phyloP scores from a whole-genome alignment of 148 eudicot genomes.

The Hydrangea macrophylla region DNA sequence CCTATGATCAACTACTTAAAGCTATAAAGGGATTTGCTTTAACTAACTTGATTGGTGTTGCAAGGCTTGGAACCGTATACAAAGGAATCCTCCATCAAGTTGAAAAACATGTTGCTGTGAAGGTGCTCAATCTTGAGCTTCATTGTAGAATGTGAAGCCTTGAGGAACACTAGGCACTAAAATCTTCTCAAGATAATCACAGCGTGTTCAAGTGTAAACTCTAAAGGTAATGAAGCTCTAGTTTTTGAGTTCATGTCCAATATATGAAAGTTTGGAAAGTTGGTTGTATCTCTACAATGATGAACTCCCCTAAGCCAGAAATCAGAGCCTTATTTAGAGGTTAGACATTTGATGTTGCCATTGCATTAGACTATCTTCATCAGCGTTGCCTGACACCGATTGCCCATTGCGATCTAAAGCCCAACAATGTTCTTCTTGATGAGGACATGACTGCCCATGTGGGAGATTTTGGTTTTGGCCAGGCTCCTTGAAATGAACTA shows the following conservation, averaged over 20 bases:
- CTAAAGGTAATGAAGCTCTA: not conserved
- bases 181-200: not conserved
- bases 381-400: not conserved
- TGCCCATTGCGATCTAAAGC: not conserved
- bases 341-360: not conserved
- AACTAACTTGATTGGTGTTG: too few relatives aligned
- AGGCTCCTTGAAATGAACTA: not conserved
- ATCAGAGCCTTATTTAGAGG: not conserved
- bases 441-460: not conserved
- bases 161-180: not conserved
- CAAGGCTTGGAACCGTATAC: too few relatives aligned
- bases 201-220: not conserved
- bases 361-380: too few relatives aligned
- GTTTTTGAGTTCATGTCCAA: not conserved
- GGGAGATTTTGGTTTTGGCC: not conserved
- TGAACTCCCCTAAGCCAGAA: not conserved
- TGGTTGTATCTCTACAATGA: not conserved
- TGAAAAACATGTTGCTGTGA: not conserved
- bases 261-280: not conserved
- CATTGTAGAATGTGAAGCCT: not conserved
- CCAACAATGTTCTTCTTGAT: too few relatives aligned
- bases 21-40: too few relatives aligned
- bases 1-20: too few relatives aligned
- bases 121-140: not conserved
- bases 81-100: not conserved